Evolutionary conservation across 306 rosid genomes (phyloP).

Genomic region (Prunus persica): Prunus_persica_NCBIv2 NC_034016.1:18902501-18903000

Average conservation of each 20-base stretch:
- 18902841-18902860: not conserved
- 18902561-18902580: not conserved
- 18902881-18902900: not conserved
- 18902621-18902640: not conserved
- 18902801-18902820: not conserved
- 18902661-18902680: not conserved
- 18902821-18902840: not conserved
- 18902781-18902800: not conserved
- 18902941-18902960: not conserved
- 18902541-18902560: not conserved
- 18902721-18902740: not conserved
- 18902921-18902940: not conserved
- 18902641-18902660: not conserved
- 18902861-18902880: not conserved
- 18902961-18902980: not conserved
- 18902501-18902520: not conserved
- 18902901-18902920: not conserved
- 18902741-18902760: not conserved
- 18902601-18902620: not conserved
- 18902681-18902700: not conserved
- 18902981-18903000: conserved; percentile 93
- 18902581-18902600: not conserved
- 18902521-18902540: not conserved
- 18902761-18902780: not conserved
- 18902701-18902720: too few relatives aligned